Conservation (phyloP, 108 stramenopile species). For the Skeletonema costatum region DNA sequence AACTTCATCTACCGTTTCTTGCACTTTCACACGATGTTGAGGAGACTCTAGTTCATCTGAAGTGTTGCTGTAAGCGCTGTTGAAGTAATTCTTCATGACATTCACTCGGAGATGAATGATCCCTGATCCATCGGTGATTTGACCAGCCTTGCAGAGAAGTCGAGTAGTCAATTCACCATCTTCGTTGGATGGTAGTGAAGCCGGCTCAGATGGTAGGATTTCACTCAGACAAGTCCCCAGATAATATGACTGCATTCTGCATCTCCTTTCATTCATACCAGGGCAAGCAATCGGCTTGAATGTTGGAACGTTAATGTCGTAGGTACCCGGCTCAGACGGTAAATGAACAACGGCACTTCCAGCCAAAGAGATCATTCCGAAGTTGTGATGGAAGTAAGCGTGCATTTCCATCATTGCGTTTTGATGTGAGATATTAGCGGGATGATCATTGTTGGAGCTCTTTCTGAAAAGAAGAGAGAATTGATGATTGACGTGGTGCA, state of each 20-base stretch:
- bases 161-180: constrained; percentile 4
- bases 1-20: constrained; percentile 47
- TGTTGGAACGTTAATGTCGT: constrained; percentile 19
- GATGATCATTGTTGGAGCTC: background rate
- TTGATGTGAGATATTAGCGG: background rate
- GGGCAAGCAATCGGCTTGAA: constrained; percentile 32
- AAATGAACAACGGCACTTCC: constrained; percentile 25
- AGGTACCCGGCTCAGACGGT: constrained; percentile 22
- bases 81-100: constrained; percentile 15
- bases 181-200: background rate
- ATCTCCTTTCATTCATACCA: background rate
- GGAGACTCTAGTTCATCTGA: background rate
- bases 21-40: constrained; percentile 11
- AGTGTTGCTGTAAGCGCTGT: background rate
- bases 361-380: constrained; percentile 26
- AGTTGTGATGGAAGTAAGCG: constrained; percentile 31
- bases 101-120: constrained; percentile 11
- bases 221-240: constrained; percentile 33
- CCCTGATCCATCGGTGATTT: constrained; percentile 22
- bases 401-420: constrained; percentile 19
- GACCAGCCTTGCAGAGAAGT: constrained; percentile 28
- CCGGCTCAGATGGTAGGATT: constrained; percentile 14
- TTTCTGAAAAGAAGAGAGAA: constrained; percentile 25
- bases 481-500: constrained; percentile 31
- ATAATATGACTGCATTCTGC: constrained; percentile 31